phyloP scores from a whole-genome alignment of 768 basidiomycete species.

The Kwoniella europaea region DNA sequence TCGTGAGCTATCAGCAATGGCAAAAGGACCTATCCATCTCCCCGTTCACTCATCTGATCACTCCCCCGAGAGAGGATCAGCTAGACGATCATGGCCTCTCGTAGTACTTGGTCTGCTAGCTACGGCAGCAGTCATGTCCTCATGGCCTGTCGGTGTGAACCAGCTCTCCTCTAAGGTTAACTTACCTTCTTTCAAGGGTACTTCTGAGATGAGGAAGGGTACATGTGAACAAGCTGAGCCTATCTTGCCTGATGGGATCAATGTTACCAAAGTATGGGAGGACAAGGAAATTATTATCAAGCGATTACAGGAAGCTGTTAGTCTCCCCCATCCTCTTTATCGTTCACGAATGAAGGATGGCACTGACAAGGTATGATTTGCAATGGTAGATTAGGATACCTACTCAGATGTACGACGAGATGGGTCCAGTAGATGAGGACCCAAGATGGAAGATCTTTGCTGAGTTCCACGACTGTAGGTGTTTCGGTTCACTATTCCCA shows the following conservation, averaged over 20 bases:
- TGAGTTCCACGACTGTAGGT: constrained; percentile 45
- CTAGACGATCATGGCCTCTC: constrained; percentile 23
- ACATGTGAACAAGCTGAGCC: constrained; percentile 31
- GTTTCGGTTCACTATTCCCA: not conserved
- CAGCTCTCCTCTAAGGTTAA: constrained; percentile 4
- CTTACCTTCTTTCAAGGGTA: not conserved
- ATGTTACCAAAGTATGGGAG: constrained; percentile 24
- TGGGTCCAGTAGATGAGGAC: constrained; percentile 50
- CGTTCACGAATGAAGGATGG: too few relatives aligned
- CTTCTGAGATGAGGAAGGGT: constrained; percentile 7
- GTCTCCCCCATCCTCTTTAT: not conserved
- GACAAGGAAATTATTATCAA: constrained; percentile 47
- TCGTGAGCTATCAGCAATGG: constrained; percentile 9
- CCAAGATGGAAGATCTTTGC: constrained; percentile 45
- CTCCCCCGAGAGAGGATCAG: not conserved
- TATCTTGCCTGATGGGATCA: constrained; percentile 30
- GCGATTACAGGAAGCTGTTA: constrained; percentile 42
- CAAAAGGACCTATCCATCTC: constrained; percentile 30
- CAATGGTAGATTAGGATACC: constrained; percentile 40
- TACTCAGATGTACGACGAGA: constrained; percentile 52
- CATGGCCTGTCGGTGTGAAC: constrained; percentile 3
- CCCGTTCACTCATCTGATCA: constrained; percentile 17
- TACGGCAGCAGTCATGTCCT: constrained; percentile 7
- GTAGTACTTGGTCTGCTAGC: constrained; percentile 25
- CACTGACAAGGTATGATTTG: not conserved